Conservation (phyloP, 192 early-diverging fungal species). For the Coemansia sp. region DNA sequence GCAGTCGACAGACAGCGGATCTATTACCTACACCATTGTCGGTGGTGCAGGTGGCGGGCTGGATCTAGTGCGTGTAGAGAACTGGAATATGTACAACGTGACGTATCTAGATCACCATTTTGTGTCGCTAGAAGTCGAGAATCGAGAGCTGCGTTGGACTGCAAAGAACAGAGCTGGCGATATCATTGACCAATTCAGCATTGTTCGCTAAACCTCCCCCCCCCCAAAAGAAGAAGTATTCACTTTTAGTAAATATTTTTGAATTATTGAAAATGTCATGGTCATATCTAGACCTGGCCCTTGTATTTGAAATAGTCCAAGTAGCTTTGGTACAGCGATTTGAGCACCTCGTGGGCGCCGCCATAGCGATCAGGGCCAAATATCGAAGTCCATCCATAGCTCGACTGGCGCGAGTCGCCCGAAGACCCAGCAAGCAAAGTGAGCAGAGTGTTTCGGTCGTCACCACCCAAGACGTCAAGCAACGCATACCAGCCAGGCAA, state of each 20-base stretch:
- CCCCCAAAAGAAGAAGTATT: neutral
- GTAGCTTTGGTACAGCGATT: conserved; percentile 52
- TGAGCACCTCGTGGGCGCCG: conserved; percentile 50
- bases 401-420: conserved; percentile 3
- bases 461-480: conserved; percentile 36
- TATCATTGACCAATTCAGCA: conserved; percentile 32
- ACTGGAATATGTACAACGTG: conserved; percentile 65
- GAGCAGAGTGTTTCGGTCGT: conserved; percentile 30
- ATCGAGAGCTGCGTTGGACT: conserved; percentile 30
- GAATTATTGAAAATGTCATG: no score
- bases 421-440: conserved; percentile 27
- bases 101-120: conserved; percentile 58
- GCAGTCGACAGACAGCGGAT: conserved; percentile 34
- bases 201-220: conserved; percentile 14
- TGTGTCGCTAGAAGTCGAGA: conserved; percentile 52
- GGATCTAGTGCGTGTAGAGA: conserved; percentile 64
- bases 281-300: conserved; percentile 27
- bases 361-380: conserved; percentile 39
- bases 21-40: conserved; percentile 68
- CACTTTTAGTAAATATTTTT: neutral
- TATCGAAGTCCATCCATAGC: conserved; percentile 30
- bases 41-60: conserved; percentile 72
- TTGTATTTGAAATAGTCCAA: conserved; percentile 47
- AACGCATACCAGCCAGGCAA: conserved; percentile 48
- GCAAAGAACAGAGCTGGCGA: conserved; percentile 23